Percentiles rank a stretch among this genome's conserved stretches.
phyloP scores from a whole-genome alignment of 768 basidiomycete species.

The Hemileccinum rubropunctum region DNA sequence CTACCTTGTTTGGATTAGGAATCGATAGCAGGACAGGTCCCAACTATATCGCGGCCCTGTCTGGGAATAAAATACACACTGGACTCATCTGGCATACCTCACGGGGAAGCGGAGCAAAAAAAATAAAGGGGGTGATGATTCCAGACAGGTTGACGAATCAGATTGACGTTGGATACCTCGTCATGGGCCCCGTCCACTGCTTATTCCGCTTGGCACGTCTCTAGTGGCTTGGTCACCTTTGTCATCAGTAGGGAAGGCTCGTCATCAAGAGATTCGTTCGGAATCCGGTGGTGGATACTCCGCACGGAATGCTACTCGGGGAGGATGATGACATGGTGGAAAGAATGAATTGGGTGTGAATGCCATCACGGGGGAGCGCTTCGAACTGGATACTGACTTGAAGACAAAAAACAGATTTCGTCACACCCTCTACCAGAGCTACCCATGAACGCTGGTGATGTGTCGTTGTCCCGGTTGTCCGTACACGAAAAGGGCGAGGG shows the following conservation, averaged over 20 bases:
- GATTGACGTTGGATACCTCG: slow-evolving; percentile 16
- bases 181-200: slow-evolving; percentile 8
- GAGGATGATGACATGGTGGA: slow-evolving; percentile 19
- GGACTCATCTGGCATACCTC: slow-evolving; percentile 26
- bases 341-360: slow-evolving; percentile 24
- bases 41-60: slow-evolving; percentile 25
- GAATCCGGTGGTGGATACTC: slow-evolving; percentile 15
- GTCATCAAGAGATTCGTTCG: slow-evolving; percentile 13
- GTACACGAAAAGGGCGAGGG: slow-evolving; percentile 3
- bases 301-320: slow-evolving; percentile 22
- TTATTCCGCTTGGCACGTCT: slow-evolving; percentile 29
- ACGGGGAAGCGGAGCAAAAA: slow-evolving; percentile 12
- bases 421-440: slow-evolving; percentile 2
- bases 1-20: slow-evolving; percentile 27
- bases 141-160: slow-evolving; percentile 21
- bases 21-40: slow-evolving; percentile 30
- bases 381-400: slow-evolving; percentile 15
- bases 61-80: slow-evolving; percentile 21
- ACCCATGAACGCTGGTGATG: slow-evolving; percentile 8
- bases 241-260: slow-evolving; percentile 24
- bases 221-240: slow-evolving; percentile 26
- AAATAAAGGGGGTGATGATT: slow-evolving; percentile 6
- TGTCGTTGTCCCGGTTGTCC: slow-evolving; percentile 6
- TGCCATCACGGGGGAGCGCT: slow-evolving; percentile 25
- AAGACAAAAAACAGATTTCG: neutral